Percentiles rank a stretch among this genome's conserved stretches.
Evolutionary conservation across 2,329 filamentous ascomycete species (phyloP).

Genomic region (Magnaporthales sp.): DNA sequence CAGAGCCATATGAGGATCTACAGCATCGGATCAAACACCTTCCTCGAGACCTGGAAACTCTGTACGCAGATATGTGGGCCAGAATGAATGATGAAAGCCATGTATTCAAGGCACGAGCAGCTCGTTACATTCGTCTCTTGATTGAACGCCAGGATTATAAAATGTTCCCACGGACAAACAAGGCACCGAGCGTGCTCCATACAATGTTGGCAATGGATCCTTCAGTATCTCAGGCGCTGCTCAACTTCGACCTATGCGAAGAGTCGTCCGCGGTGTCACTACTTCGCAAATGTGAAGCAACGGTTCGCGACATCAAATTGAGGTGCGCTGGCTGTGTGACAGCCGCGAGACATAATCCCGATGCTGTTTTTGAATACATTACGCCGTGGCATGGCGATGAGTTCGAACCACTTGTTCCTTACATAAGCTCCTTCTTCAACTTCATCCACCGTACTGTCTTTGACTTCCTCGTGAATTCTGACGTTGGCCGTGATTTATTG

Average conservation of each 20-base stretch:
- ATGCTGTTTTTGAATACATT: background rate
- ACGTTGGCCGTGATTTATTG: background rate
- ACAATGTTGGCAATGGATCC: background rate
- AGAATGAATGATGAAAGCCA: background rate
- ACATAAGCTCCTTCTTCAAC: background rate
- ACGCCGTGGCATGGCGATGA: background rate
- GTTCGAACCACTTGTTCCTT: background rate
- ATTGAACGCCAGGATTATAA: background rate
- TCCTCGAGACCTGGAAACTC: background rate
- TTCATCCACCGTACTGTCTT: background rate
- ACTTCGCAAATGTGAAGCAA: background rate
- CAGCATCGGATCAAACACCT: background rate
- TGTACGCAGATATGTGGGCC: conserved; percentile 3
- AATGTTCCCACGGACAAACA: too few relatives aligned
- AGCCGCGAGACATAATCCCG: too few relatives aligned
- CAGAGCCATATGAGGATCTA: background rate
- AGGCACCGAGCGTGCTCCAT: background rate
- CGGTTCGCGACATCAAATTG: background rate
- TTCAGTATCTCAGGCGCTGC: too few relatives aligned
- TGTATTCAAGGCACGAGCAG: background rate
- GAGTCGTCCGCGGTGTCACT: background rate
- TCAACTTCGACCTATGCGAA: background rate
- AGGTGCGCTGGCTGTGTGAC: background rate
- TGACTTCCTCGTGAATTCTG: background rate
- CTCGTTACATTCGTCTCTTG: background rate